Percentiles rank a stretch among this genome's conserved stretches.
Conservation (phyloP, 2,329 filamentous ascomycete species). For the Talaromyces marneffei region DNA sequence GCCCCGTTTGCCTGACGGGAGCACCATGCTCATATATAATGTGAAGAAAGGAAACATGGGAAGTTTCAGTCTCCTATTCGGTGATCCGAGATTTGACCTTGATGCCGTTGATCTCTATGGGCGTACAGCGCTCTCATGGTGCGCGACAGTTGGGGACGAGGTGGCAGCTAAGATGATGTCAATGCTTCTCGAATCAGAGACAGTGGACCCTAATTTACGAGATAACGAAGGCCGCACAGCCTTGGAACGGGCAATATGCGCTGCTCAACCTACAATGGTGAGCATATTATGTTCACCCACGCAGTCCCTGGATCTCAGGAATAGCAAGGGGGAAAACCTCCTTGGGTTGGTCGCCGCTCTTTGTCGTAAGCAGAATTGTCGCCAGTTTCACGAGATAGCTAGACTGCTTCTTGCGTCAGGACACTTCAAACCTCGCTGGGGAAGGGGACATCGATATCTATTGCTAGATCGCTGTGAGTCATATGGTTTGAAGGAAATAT, state of each 20-base stretch:
- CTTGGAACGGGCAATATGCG: too few species aligned
- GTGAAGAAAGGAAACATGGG: not conserved
- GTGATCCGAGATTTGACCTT: not conserved
- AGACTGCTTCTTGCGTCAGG: not conserved
- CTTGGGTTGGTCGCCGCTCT: not conserved
- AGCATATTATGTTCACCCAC: not conserved
- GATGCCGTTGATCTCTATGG: not conserved
- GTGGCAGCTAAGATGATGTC: not conserved
- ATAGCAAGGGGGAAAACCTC: not conserved
- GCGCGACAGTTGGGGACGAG: not conserved
- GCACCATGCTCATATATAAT: not conserved
- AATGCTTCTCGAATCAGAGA: not conserved
- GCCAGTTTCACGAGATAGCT: not conserved
- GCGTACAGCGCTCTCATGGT: not conserved
- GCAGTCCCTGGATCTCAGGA: not conserved
- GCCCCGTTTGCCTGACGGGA: not conserved
- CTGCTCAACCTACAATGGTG: not conserved
- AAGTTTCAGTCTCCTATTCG: not conserved
- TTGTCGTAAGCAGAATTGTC: not conserved
- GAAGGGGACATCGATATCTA: not conserved
- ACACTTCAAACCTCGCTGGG: not conserved
- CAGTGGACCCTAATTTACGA: not conserved
- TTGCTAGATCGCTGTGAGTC: not conserved
- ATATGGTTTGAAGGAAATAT: not conserved
- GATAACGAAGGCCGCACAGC: not conserved